phyloP scores from a whole-genome alignment of 2,329 filamentous ascomycete genomes.

The Epicoccum sorghinum region DNA sequence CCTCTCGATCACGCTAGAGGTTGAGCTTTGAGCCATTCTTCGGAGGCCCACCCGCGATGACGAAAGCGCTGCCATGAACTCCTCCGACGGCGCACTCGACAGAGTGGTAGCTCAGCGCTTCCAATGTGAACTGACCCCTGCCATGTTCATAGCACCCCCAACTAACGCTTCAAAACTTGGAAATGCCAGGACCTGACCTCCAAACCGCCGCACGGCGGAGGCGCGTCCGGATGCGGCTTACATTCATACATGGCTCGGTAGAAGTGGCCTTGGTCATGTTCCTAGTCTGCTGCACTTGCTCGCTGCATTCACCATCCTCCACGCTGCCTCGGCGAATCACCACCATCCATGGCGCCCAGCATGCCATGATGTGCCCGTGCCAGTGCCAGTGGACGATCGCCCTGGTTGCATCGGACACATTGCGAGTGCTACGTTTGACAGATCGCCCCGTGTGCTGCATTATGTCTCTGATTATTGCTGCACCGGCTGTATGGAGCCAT shows the following conservation, averaged over 20 bases:
- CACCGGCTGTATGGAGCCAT: constrained; percentile 1
- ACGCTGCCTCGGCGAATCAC: constrained; percentile 27
- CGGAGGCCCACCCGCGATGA: constrained; percentile 34
- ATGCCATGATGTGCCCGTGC: constrained; percentile 5
- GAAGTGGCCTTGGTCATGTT: constrained; percentile 3
- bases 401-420: constrained; percentile 12
- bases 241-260: constrained; percentile 8
- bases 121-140: constrained; percentile 9
- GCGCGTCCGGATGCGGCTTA: constrained; percentile 20
- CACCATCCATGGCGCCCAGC: constrained; percentile 21
- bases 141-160: constrained; percentile 23
- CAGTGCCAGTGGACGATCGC: constrained; percentile 20
- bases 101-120: constrained; percentile 10
- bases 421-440: constrained; percentile 17
- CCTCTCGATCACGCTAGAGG: constrained; percentile 29
- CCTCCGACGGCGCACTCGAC: constrained; percentile 19
- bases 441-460: constrained; percentile 11
- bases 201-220: constrained; percentile 27
- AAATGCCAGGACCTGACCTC: constrained; percentile 14
- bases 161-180: constrained; percentile 32
- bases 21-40: constrained; percentile 18
- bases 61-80: constrained; percentile 24
- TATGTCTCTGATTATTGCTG: constrained; percentile 9
- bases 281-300: constrained; percentile 16
- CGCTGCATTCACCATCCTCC: constrained; percentile 21